Base-by-base conservation (phyloP, 768 basidiomycete species). In the Botryobasidium botryosum region DNA sequence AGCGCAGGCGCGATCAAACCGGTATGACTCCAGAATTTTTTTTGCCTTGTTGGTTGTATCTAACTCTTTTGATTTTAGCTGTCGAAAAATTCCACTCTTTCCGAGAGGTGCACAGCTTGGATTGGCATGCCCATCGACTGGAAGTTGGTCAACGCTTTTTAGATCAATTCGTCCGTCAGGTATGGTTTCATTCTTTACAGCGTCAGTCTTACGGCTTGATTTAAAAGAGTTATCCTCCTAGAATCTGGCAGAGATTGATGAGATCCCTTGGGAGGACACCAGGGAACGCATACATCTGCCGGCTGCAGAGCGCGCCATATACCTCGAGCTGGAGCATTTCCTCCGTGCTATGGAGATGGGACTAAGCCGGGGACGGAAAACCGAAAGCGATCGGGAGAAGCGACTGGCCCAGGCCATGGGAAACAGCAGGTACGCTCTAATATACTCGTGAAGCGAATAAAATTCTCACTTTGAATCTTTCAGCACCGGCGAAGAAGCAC, bases 171-270 rank as follows among this genome's bases (percentile, higher is more conserved):
- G 83, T 87, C 50, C 75, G 85, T 52, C 85, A 88, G 72, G 85
- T 84, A 49, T 26, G 1, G 37, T 43, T 26, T 26, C 20, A 35
- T 40, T 8, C 12, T 7, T 15, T 8, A 7, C 8, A 12, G 29
- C 15, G 13, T 25, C 1, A 15, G 17, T 10, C 39, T 49, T 15
- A 28, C 13, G 15, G 4, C 8, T 6, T 7, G n/a, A n/a, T n/a
- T n/a, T n/a, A n/a, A n/a, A n/a, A n/a, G 15, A 21, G 43, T 46
- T 6, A 12, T 29, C 1, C 59, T 43, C 52, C 47, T 53, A 94
- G 80, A 94, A 94, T 55, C 77, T 91, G 41, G 88, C 91, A 6
- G 91, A 96, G 62, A 96, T 94, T 45, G 88, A 90, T 49, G 91
- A 96, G 62, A 96, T 96, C 46, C 81, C 82, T 1, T 85, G 77